A percentile compares a stretch with the other conserved stretches of the same genome.
Evolutionary conservation across 257 asterid genomes (phyloP).

Genomic region (Petrea volubilis): DNA sequence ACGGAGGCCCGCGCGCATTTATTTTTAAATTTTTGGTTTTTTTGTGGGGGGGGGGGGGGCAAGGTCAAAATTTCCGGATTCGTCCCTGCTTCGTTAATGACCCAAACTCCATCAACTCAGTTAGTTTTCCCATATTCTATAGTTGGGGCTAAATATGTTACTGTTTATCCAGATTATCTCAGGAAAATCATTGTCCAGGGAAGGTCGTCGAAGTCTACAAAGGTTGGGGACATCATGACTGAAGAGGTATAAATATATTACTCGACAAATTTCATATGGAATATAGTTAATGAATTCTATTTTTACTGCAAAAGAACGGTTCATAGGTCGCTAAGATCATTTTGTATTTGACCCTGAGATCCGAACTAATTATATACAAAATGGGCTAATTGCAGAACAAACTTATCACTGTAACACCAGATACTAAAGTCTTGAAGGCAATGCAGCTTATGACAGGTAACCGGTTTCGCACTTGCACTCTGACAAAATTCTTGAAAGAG

Average conservation of each 20-base stretch:
- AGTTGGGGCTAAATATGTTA: background rate
- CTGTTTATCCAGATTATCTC: conserved; percentile 68
- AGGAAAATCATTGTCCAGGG: conserved; percentile 96
- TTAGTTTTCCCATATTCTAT: background rate
- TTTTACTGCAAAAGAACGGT: background rate
- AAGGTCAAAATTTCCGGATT: no score
- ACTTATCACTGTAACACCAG: conserved; percentile 83
- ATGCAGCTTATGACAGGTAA: conserved; percentile 97
- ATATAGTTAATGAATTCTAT: background rate
- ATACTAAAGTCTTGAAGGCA: conserved; percentile 87
- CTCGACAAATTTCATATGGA: background rate
- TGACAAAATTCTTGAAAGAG: no score
- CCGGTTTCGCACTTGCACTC: background rate
- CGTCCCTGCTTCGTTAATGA: no score
- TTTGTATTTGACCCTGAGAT: background rate
- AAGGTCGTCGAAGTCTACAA: conserved; percentile 90
- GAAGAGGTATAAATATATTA: conserved; percentile 66
- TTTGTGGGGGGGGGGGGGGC: no score
- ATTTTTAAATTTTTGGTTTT: no score
- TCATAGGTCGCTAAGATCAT: background rate
- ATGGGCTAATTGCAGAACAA: conserved; percentile 62
- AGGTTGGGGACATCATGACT: conserved; percentile 98
- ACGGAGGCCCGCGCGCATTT: no score
- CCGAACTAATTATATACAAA: conserved; percentile 3
- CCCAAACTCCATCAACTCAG: background rate